Evolutionary conservation across 73 alveolate species (phyloP), one percentile per base, ranked within the genome.

Genomic region (Paramecium sonneborni): DNA sequence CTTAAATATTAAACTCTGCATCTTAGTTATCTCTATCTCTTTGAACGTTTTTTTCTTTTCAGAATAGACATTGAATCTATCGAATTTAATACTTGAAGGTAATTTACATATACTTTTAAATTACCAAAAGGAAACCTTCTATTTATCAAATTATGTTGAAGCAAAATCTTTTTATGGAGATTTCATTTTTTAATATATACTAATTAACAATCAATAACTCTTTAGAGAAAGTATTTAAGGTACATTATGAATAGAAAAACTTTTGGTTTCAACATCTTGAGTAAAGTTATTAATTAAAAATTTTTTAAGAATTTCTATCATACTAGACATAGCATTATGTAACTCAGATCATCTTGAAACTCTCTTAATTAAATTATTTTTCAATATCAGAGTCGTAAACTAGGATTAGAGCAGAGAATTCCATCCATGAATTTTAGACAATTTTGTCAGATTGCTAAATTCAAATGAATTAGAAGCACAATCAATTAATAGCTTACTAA

Each of bases 401-500:
- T 11, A 28, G 14, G 0, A 62, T 62, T 24, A 62, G 48, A 62
- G 6, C 38, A 28, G 6, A 57, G 39, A 35, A 57, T 57, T 15
- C 76, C 76, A 18, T 30, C 0, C 18, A 62, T 30, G 6, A 62
- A 32, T 11, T 26, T 26, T 9, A 23, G 7, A 62, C 84, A 62
- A 7, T 62, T 1, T 26, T 1, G 46, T 23, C 7, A 62, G 24
- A 62, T 24, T 62, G 26, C 12, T 0, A 9, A 30, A 23, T 12
- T 62, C 84, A 26, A 26, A 26, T 1, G 10, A 21, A 30, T 15
- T 62, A 23, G 97, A 94, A 4, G 93, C 30, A 34, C 76, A 86
- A 1, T 30, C 85, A 69, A 56, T 35, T 72, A 34, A 14, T 34
- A 34, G 41, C 41, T 30, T 94, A 85, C 92, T 92, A 88, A 95